phyloP scores from a whole-genome alignment of 73 alveolate genomes.

The Tetrahymena borealis region DNA sequence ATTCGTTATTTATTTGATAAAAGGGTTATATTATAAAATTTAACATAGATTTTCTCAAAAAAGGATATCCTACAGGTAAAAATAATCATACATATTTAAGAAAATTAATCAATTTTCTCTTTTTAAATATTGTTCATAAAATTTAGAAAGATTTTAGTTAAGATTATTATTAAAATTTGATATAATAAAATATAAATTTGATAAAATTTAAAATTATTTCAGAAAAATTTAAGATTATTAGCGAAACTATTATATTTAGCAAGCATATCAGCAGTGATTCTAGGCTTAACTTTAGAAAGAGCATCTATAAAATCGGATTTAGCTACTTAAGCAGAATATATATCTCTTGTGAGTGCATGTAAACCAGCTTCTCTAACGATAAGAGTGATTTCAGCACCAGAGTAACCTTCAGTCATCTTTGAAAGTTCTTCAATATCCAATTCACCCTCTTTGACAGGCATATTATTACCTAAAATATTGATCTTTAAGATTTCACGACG shows the following conservation, averaged over 20 bases:
- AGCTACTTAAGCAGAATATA: slow-evolving; percentile 3
- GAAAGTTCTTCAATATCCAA: slow-evolving; percentile 16
- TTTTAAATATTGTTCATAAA: too few relatives aligned
- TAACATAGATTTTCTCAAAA: too few relatives aligned
- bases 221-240: not conserved
- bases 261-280: not conserved
- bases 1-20: too few relatives aligned
- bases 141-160: too few relatives aligned
- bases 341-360: slow-evolving; percentile 22
- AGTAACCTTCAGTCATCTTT: slow-evolving; percentile 52
- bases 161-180: not conserved
- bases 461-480: slow-evolving; percentile 22
- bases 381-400: slow-evolving; percentile 63
- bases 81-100: too few relatives aligned
- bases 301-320: slow-evolving; percentile 6
- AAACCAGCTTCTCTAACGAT: slow-evolving; percentile 66
- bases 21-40: too few relatives aligned
- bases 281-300: slow-evolving; percentile 17
- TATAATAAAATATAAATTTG: not conserved
- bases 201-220: not conserved
- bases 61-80: too few relatives aligned
- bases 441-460: slow-evolving; percentile 19
- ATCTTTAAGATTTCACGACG: slow-evolving; percentile 63
- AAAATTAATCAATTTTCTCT: too few relatives aligned
- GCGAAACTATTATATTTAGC: not conserved